Evolutionary conservation across 2,329 filamentous ascomycete species (phyloP).

Genomic region (Pseudocercospora ulei): DNA sequence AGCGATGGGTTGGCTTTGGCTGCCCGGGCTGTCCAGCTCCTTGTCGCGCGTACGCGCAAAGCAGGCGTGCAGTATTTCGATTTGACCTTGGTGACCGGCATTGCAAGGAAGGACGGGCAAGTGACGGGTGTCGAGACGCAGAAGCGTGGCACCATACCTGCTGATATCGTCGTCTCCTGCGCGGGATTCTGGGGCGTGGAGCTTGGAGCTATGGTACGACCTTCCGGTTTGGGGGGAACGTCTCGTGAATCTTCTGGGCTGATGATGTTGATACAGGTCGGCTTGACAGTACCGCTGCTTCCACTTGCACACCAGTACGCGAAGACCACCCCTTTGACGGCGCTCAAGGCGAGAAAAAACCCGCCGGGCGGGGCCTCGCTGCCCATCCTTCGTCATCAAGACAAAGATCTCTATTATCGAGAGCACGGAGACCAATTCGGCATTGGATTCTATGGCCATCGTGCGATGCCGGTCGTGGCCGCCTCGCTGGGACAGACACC

Average conservation of each 20-base stretch:
- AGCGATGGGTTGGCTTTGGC: slow-evolving; percentile 53
- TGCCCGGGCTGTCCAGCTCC: slow-evolving; percentile 51
- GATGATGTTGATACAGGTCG: slow-evolving; percentile 31
- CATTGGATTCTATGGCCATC: slow-evolving; percentile 56
- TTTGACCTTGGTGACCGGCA: slow-evolving; percentile 49
- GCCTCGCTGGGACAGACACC: slow-evolving; percentile 47
- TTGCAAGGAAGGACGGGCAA: slow-evolving; percentile 42
- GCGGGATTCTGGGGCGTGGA: slow-evolving; percentile 59
- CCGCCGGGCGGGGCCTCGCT: slow-evolving; percentile 45
- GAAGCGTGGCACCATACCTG: slow-evolving; percentile 41
- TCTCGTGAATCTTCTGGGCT: background rate
- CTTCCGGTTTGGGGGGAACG: no score
- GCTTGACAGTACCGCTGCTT: slow-evolving; percentile 49
- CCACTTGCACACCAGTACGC: slow-evolving; percentile 56
- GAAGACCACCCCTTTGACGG: slow-evolving; percentile 49
- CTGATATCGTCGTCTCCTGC: slow-evolving; percentile 54
- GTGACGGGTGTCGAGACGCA: slow-evolving; percentile 51
- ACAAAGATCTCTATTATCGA: slow-evolving; percentile 55
- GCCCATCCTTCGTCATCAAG: slow-evolving; percentile 54
- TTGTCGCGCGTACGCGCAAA: slow-evolving; percentile 49
- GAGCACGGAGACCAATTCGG: slow-evolving; percentile 55
- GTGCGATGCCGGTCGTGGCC: slow-evolving; percentile 52
- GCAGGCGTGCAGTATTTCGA: slow-evolving; percentile 52
- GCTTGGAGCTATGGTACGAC: slow-evolving; percentile 48
- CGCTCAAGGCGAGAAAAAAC: slow-evolving; percentile 38